Conservation (phyloP, 2,329 filamentous ascomycete species). For the Taxawa tesnikishii region DNA sequence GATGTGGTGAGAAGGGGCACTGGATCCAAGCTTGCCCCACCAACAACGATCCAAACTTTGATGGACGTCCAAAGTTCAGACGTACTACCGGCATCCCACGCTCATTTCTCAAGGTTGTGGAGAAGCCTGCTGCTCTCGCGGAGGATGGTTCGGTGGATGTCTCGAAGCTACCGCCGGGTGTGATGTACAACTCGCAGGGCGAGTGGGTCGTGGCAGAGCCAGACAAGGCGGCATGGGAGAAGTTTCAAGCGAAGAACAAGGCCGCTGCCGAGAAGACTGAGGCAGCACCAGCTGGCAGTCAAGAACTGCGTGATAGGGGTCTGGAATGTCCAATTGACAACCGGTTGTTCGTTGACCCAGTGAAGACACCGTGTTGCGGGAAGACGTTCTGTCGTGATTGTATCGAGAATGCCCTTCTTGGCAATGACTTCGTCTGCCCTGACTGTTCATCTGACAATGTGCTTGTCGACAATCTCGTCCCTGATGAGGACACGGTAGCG, state of each 20-base stretch:
- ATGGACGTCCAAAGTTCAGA: slow-evolving; percentile 86
- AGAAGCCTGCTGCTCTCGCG: slow-evolving; percentile 68
- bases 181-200: slow-evolving; percentile 96
- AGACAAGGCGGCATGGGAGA: slow-evolving; percentile 91
- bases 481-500: slow-evolving; percentile 77
- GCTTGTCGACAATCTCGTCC: slow-evolving; percentile 77
- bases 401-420: slow-evolving; percentile 97
- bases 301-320: slow-evolving; percentile 77
- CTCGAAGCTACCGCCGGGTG: slow-evolving; percentile 67
- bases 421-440: slow-evolving; percentile 94
- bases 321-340: slow-evolving; percentile 94
- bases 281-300: slow-evolving; percentile 62
- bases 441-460: slow-evolving; percentile 84
- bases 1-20: slow-evolving; percentile 92
- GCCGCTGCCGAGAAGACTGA: slow-evolving; percentile 66
- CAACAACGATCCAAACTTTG: slow-evolving; percentile 95
- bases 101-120: slow-evolving; percentile 89
- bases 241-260: slow-evolving; percentile 91
- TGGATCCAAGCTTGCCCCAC: slow-evolving; percentile 98
- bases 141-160: slow-evolving; percentile 69
- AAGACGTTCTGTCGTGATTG: slow-evolving; percentile 99
- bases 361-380: slow-evolving; percentile 96
- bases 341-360: slow-evolving; percentile 95
- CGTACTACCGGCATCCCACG: slow-evolving; percentile 93
- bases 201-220: slow-evolving; percentile 95